These are phyloP conservation scores for Talaromyces sp. DNA, from an alignment of 2,329 filamentous ascomycete genomes.

Conservation along the genomic window DNA sequence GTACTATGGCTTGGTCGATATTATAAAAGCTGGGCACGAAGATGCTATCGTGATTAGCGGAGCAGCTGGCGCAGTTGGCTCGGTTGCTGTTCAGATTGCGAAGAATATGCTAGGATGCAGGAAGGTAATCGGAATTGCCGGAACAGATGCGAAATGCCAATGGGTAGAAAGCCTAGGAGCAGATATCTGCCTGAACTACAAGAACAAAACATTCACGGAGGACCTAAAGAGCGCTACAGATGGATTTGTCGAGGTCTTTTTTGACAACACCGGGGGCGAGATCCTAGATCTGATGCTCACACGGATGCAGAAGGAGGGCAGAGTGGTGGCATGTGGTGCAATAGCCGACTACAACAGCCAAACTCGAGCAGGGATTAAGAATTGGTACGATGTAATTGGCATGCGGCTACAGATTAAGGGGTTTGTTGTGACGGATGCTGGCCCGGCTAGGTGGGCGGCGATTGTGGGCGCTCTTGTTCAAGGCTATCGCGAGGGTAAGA, in stretches of 20 bases:
- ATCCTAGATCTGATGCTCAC: constrained; percentile 3
- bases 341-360: neutral
- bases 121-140: constrained; percentile 50
- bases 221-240: constrained; percentile 46
- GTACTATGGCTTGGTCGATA: constrained; percentile 42
- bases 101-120: constrained; percentile 37
- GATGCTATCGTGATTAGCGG: constrained; percentile 45
- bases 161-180: constrained; percentile 52
- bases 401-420: neutral
- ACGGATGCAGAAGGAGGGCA: neutral
- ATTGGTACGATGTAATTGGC: constrained; percentile 5
- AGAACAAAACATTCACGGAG: constrained; percentile 42
- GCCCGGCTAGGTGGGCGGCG: neutral
- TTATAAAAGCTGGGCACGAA: constrained; percentile 33
- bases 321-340: constrained; percentile 1
- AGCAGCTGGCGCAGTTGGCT: constrained; percentile 47
- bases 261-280: constrained; percentile 22
- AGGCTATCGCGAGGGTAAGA: neutral
- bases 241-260: constrained; percentile 50
- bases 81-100: constrained; percentile 51
- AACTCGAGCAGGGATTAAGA: neutral
- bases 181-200: constrained; percentile 55
- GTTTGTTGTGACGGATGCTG: neutral
- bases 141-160: constrained; percentile 49
- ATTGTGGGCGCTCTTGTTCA: neutral